Evolutionary conservation across 345 rosid species (phyloP).

Genomic region (Populus ilicifolia): DNA sequence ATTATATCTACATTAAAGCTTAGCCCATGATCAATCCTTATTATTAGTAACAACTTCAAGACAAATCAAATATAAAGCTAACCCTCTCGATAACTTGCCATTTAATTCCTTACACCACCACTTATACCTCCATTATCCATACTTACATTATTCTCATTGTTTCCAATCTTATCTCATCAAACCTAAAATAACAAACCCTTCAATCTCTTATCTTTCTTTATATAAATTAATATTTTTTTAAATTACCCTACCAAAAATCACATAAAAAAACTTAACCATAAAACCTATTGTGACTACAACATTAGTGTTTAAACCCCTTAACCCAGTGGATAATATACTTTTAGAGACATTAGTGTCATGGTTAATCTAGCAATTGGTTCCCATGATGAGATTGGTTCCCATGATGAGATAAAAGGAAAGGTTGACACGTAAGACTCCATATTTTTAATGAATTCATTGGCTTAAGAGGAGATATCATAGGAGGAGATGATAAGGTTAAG

Average conservation of each 20-base stretch:
- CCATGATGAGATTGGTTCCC: too few relatives aligned
- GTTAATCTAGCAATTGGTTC: too few relatives aligned
- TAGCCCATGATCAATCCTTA: slow-evolving; percentile 92
- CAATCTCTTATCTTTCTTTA: slow-evolving; percentile 2
- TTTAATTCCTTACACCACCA: slow-evolving; percentile 37
- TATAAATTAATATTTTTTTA: background rate
- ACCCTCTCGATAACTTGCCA: slow-evolving; percentile 42
- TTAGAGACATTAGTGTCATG: too few relatives aligned
- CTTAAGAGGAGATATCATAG: too few relatives aligned
- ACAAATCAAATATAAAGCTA: slow-evolving; percentile 88
- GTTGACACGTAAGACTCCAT: too few relatives aligned
- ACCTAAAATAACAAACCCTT: slow-evolving; percentile 1
- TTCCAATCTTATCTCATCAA: slow-evolving; percentile 61
- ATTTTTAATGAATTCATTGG: too few relatives aligned
- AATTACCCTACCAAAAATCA: background rate
- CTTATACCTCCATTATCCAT: slow-evolving; percentile 47
- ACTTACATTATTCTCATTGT: slow-evolving; percentile 37
- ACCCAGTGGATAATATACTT: too few relatives aligned
- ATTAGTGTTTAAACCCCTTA: too few relatives aligned
- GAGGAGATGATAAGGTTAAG: too few relatives aligned
- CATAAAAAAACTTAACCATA: background rate
- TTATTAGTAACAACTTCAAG: slow-evolving; percentile 69
- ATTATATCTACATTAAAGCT: slow-evolving; percentile 93
- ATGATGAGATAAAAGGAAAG: too few relatives aligned
- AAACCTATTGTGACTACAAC: too few relatives aligned